A percentile compares a stretch with the other conserved stretches of the same genome.
phyloP scores from a whole-genome alignment of 129 eudicot genomes.

The Saposhnikovia divaricata region DNA sequence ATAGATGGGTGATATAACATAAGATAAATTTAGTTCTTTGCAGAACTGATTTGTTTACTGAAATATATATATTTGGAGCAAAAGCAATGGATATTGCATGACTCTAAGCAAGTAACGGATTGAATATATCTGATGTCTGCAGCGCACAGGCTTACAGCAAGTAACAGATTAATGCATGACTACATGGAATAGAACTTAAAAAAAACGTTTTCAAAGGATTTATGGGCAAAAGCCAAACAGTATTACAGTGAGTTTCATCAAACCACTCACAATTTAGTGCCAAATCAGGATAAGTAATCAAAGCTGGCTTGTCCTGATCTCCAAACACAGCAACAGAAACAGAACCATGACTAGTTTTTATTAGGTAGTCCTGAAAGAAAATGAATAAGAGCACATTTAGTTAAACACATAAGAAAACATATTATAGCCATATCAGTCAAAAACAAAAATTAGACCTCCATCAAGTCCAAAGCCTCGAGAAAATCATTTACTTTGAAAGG shows the following conservation, averaged over 20 bases:
- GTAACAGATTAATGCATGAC: background rate
- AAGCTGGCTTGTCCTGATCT: conserved; percentile 87
- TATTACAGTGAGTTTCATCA: background rate
- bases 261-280: conserved; percentile 71
- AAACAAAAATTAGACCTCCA: background rate
- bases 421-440: background rate
- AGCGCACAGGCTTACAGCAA: background rate
- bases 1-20: background rate
- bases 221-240: background rate
- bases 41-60: background rate
- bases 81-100: background rate
- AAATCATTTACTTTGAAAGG: background rate
- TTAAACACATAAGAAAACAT: background rate
- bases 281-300: conserved; percentile 82
- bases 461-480: background rate
- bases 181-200: background rate
- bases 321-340: conserved; percentile 76
- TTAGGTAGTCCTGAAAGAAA: conserved; percentile 60
- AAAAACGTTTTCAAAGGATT: conserved; percentile 6
- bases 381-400: conserved; percentile 5
- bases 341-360: conserved; percentile 67
- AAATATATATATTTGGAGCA: background rate
- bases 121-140: background rate
- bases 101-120: no score
- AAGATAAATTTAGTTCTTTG: background rate